Conservation (phyloP, 805 yeast genomes). For the Yarrowia alimentaria region DNA sequence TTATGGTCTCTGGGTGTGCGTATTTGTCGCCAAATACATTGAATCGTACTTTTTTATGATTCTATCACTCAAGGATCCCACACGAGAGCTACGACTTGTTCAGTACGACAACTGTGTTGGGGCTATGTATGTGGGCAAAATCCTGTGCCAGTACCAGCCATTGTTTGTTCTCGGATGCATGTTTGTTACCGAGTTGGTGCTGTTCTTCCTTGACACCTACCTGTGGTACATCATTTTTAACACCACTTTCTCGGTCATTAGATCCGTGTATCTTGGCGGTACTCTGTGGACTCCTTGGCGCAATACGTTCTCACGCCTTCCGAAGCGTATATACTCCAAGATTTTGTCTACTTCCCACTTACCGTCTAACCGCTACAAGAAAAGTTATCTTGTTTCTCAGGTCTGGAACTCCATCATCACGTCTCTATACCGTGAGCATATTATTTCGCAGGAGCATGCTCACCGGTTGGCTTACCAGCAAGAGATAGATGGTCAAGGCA, state of each 20-base stretch:
- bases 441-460: slow-evolving; percentile 70
- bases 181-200: slow-evolving; percentile 85
- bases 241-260: slow-evolving; percentile 93
- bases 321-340: slow-evolving; percentile 89
- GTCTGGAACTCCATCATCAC: slow-evolving; percentile 84
- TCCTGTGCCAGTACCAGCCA: slow-evolving; percentile 80
- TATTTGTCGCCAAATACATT: slow-evolving; percentile 79
- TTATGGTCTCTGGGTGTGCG: slow-evolving; percentile 82
- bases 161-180: slow-evolving; percentile 87
- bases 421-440: slow-evolving; percentile 78
- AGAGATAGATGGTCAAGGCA: slow-evolving; percentile 42
- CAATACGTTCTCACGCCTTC: slow-evolving; percentile 94
- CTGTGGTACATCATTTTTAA: slow-evolving; percentile 97
- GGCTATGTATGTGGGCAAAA: slow-evolving; percentile 78
- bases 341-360: slow-evolving; percentile 53
- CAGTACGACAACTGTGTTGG: slow-evolving; percentile 92
- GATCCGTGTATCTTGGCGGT: slow-evolving; percentile 97
- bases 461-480: slow-evolving; percentile 60
- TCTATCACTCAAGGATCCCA: slow-evolving; percentile 88
- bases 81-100: slow-evolving; percentile 79
- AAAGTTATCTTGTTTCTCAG: slow-evolving; percentile 60
- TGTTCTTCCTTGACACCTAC: slow-evolving; percentile 98
- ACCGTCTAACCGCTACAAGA: slow-evolving; percentile 46
- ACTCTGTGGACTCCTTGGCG: slow-evolving; percentile 99
- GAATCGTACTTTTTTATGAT: slow-evolving; percentile 94